Conservation (phyloP, 2,329 filamentous ascomycete genomes). For the Xylaria sp. region DNA sequence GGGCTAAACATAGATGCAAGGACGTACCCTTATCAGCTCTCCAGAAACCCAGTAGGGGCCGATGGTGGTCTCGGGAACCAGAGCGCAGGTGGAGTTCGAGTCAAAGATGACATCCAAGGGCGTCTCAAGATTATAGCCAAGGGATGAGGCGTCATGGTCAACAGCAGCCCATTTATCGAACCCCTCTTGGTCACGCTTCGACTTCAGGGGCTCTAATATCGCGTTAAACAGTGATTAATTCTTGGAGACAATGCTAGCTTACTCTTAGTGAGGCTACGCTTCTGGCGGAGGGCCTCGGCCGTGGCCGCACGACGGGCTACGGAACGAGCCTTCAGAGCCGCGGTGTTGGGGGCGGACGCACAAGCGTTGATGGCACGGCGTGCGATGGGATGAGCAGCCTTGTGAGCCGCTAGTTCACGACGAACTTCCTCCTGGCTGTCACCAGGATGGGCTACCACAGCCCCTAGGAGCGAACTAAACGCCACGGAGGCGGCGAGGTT, state of each 20-base stretch:
- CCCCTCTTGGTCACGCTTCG: slow-evolving; percentile 37
- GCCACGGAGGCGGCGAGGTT: slow-evolving; percentile 36
- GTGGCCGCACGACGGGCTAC: slow-evolving; percentile 45
- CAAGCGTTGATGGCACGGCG: slow-evolving; percentile 47
- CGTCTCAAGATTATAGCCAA: slow-evolving; percentile 45
- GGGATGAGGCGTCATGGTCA: slow-evolving; percentile 33
- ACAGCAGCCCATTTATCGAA: slow-evolving; percentile 37
- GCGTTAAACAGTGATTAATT: background rate
- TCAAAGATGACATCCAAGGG: slow-evolving; percentile 43
- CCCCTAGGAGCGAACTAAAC: slow-evolving; percentile 31
- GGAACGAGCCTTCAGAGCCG: slow-evolving; percentile 46
- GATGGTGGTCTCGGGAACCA: slow-evolving; percentile 40
- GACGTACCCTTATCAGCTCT: slow-evolving; percentile 41
- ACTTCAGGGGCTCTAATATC: slow-evolving; percentile 31
- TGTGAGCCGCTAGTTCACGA: slow-evolving; percentile 43
- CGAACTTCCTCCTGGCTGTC: slow-evolving; percentile 39
- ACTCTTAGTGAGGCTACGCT: slow-evolving; percentile 41
- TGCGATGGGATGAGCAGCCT: slow-evolving; percentile 42
- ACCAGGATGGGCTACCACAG: slow-evolving; percentile 47
- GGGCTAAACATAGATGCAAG: background rate
- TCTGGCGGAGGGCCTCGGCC: slow-evolving; percentile 45
- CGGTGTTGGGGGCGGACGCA: slow-evolving; percentile 42
- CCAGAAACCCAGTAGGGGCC: slow-evolving; percentile 45
- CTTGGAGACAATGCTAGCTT: slow-evolving; percentile 4
- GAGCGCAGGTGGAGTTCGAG: slow-evolving; percentile 38